These are phyloP conservation scores for Tuber indicum DNA, from an alignment of 495 filamentous ascomycete genomes.

Conservation along the genomic window DNA sequence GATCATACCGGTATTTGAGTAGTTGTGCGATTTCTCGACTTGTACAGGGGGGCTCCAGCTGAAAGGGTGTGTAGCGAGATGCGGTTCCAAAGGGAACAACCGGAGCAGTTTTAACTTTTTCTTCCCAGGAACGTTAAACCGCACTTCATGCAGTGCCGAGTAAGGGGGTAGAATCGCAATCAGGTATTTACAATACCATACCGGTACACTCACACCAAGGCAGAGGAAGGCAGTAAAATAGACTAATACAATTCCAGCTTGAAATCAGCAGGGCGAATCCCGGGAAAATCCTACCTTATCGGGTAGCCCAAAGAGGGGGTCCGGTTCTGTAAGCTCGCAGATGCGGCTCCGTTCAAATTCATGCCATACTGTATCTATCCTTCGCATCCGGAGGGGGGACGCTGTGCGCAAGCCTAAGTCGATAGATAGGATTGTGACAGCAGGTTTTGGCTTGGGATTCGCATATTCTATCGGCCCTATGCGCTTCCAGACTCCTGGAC, in stretches of 20 bases:
- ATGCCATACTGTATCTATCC: background rate
- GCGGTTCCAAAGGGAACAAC: too few relatives aligned
- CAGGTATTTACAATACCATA: too few relatives aligned
- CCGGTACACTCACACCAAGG: background rate
- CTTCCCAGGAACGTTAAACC: too few relatives aligned
- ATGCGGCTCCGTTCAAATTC: background rate
- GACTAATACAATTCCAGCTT: background rate
- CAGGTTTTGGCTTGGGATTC: background rate
- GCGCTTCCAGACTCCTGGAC: background rate
- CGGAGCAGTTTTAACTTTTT: too few relatives aligned
- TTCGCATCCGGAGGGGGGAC: background rate
- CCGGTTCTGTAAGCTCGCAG: background rate
- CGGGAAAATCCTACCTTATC: background rate
- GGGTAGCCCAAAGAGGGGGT: background rate
- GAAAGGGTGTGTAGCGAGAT: too few relatives aligned
- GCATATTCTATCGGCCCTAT: background rate
- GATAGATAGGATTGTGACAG: background rate
- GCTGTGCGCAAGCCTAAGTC: background rate
- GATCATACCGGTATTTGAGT: too few relatives aligned
- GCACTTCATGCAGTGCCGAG: too few relatives aligned
- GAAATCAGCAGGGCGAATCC: background rate
- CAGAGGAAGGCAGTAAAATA: background rate
- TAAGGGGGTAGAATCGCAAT: too few relatives aligned
- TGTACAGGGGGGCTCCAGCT: too few relatives aligned
- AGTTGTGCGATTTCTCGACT: too few relatives aligned